Base-by-base conservation (phyloP, 2,329 filamentous ascomycete genomes). In the Rutstroemia sp. region DNA sequence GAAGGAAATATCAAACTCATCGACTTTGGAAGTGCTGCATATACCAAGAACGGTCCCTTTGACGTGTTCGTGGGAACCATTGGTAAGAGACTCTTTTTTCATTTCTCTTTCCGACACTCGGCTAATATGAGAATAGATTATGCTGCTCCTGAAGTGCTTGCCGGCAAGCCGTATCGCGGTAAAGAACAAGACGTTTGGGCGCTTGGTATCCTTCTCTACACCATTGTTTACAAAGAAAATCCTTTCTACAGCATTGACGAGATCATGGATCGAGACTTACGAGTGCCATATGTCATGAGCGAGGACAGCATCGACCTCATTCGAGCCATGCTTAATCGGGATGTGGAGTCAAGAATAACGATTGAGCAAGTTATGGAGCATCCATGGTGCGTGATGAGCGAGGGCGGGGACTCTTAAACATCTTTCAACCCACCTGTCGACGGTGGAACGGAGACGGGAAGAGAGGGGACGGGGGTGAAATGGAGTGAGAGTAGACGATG, bases 101-200 rank as follows among this genome's bases (percentile, higher is more conserved):
- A 10, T 34, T 12, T 34, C 12, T 9, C 2, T 5, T 9, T 6
- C 12, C n/a, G 48, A 25, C n/a, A 21, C 38, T 17, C 17, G 21
- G 39, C 36, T 64, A 66, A 61, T 60, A 21, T 21, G 19, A 34
- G 45, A 21, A 46, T 61, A 96, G 94, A 99, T 76, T 99, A 99
- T 73, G 94, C 94, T 47, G 94, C 94, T 6, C 94, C 94, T n/a
- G 94, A 99, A 75, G 94, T 99, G 54, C 80, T 99, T 49, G 91
- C 91, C 57, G 94, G 94, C 48, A 87, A 86, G 65, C 87, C 92
- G 16, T 99, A 99, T 73, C 83, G 88, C 63, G 94, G 94, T 68
- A 96, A 95, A 73, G 92, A 96, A 71, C 94, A 99, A 76, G 94
- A 99, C 68, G 91, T 99, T 30, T 99, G 94, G 94, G 94, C 94